A percentile compares a stretch with the other conserved stretches of the same genome.
These are phyloP conservation scores for Atkinsonella hypoxylon DNA, from an alignment of 2,329 filamentous ascomycete species.

Conservation along the genomic window DNA sequence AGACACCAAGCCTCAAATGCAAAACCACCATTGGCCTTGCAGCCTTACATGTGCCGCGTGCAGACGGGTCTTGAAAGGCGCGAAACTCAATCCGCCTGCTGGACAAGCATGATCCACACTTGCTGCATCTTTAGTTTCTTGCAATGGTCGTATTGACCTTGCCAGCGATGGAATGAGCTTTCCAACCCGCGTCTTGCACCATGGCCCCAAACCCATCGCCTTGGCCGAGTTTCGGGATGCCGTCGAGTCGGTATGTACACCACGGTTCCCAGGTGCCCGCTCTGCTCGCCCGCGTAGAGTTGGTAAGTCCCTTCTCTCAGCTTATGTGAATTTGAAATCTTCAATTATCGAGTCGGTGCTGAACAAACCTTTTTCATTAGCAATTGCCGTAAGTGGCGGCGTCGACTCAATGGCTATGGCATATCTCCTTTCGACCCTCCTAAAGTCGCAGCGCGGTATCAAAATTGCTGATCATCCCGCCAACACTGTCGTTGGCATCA, in stretches of 20 bases:
- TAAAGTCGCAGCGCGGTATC: slow-evolving; percentile 20
- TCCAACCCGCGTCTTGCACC: slow-evolving; percentile 22
- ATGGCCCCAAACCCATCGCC: slow-evolving; percentile 25
- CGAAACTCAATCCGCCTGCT: neutral
- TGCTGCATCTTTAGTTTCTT: neutral
- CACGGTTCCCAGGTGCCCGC: slow-evolving; percentile 34
- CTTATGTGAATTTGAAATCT: neutral
- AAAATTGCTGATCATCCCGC: slow-evolving; percentile 34
- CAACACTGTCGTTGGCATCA: slow-evolving; percentile 28
- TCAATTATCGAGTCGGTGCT: neutral
- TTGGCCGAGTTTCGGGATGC: slow-evolving; percentile 32
- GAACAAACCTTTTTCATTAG: slow-evolving; percentile 25
- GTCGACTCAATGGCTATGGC: slow-evolving; percentile 97
- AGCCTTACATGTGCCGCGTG: neutral
- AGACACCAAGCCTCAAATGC: too few species aligned
- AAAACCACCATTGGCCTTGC: neutral
- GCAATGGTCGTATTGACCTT: neutral
- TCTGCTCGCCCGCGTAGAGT: slow-evolving; percentile 25
- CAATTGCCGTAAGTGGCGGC: slow-evolving; percentile 78
- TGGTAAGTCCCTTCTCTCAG: slow-evolving; percentile 21
- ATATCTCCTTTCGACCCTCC: slow-evolving; percentile 49
- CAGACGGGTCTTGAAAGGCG: neutral
- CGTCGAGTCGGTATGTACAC: slow-evolving; percentile 35
- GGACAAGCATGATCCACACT: neutral
- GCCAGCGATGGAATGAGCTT: slow-evolving; percentile 23